Base-by-base conservation (phyloP, 163 green algal genomes). In the Smithsoniella earleae region DNA sequence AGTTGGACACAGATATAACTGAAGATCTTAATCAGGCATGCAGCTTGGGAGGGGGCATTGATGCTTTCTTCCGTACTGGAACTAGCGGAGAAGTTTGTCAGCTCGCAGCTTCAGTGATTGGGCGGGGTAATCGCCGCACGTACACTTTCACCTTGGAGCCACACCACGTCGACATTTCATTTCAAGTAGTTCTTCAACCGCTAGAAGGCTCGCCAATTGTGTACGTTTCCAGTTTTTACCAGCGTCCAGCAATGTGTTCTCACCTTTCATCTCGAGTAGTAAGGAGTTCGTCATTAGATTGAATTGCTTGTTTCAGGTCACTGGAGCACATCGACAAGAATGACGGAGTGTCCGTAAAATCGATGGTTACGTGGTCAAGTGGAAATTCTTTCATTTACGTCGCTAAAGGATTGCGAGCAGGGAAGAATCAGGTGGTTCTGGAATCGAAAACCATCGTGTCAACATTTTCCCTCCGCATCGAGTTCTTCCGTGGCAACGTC, bases 331-430 rank as follows among this genome's bases (percentile, higher is more conserved):
- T 45, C 20, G 27, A 30, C 27, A 16, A 69, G 3, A 31, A 31
- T 13, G 58, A 69, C 27, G 20, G 58, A 18, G 28, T 18, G 25
- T n/a, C 58, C n/a, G 3, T 45, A 16, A 31, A 43, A 34, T 22
- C 31, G 25, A 30, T 34, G 5, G 58, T 45, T 13, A 31, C 6
- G 25, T 69, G 25, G 18, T 30, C 58, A n/a, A 69, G 58, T 34
- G 58, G 58, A 16, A 43, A 30, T 1, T 69, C 58, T 36, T 38
- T 69, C 16, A 69, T 69, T 36, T 69, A 69, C 58, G n/a, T 69
- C 58, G 58, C 25, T 33, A 34, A 69, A 5, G 58, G 20, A 31
- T 33, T 69, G 5, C 27, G 8, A 40, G 18, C 25, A 38, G 18
- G 27, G 18, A 37, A n/a, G 34, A 69, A 30, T 6, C 58, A 31